Evolutionary conservation across 2,329 filamentous ascomycete species (phyloP).

Genomic region (Hymenoscyphus albidus): DNA sequence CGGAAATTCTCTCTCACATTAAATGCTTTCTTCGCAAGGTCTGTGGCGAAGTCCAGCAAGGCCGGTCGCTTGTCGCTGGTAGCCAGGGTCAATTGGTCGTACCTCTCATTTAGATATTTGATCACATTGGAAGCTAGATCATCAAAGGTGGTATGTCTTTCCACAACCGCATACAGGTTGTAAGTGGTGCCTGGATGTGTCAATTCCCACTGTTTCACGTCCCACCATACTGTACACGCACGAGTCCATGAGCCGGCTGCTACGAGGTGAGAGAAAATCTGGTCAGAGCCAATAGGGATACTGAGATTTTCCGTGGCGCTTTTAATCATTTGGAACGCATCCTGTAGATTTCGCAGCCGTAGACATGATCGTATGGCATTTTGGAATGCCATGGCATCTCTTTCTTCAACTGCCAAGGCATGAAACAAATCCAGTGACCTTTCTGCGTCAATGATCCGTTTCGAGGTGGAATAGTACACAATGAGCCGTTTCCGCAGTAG

Average conservation of each 20-base stretch:
- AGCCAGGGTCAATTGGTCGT: background rate
- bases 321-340: slow-evolving; percentile 31
- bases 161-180: slow-evolving; percentile 19
- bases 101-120: slow-evolving; percentile 16
- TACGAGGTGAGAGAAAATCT: slow-evolving; percentile 27
- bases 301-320: slow-evolving; percentile 18
- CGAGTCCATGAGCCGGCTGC: slow-evolving; percentile 24
- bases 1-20: slow-evolving; percentile 11
- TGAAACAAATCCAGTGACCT: slow-evolving; percentile 46
- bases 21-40: slow-evolving; percentile 21
- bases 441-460: slow-evolving; percentile 37
- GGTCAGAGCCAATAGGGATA: slow-evolving; percentile 23
- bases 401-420: slow-evolving; percentile 27
- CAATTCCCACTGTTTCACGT: slow-evolving; percentile 13
- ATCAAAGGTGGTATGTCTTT: slow-evolving; percentile 16
- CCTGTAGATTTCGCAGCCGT: slow-evolving; percentile 37
- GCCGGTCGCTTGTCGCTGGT: background rate
- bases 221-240: slow-evolving; percentile 26
- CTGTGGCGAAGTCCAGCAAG: slow-evolving; percentile 20
- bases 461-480: slow-evolving; percentile 39
- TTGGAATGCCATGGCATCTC: slow-evolving; percentile 42
- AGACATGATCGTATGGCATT: slow-evolving; percentile 43
- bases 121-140: slow-evolving; percentile 19
- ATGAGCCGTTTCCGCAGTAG: slow-evolving; percentile 32
- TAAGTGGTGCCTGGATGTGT: slow-evolving; percentile 2